Percentiles rank a stretch among this genome's conserved stretches.
These are phyloP conservation scores for Brassica cretica DNA, from an alignment of 345 rosid genomes.

Conservation along the genomic window DNA sequence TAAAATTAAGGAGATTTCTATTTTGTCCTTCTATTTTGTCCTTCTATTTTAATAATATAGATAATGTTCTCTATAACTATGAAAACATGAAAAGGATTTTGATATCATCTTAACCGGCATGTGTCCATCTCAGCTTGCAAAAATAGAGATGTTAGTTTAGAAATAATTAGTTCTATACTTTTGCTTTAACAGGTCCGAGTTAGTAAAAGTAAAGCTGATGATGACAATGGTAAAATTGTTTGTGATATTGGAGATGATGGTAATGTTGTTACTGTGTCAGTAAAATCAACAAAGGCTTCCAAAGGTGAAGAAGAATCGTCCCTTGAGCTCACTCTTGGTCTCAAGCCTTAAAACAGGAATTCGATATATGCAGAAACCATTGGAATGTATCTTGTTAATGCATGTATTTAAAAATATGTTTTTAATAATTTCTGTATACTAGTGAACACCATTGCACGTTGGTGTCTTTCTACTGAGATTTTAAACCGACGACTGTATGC, in stretches of 20 bases:
- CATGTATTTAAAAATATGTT: not conserved
- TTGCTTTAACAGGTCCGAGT: conserved; percentile 17
- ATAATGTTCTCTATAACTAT: not conserved
- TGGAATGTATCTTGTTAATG: conserved; percentile 13
- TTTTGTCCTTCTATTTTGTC: too few relatives aligned
- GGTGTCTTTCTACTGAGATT: not conserved
- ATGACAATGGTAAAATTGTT: conserved; percentile 9
- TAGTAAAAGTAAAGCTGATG: conserved; percentile 18
- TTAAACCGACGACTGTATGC: not conserved
- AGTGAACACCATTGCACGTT: not conserved
- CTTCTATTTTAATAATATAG: too few relatives aligned
- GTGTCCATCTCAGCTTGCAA: not conserved
- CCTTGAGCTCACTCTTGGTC: conserved; percentile 38
- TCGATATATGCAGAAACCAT: not conserved
- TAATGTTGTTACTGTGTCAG: conserved; percentile 15
- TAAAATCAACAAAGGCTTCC: conserved; percentile 11
- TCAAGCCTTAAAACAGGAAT: conserved; percentile 4
- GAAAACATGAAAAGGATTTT: not conserved
- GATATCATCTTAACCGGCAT: not conserved
- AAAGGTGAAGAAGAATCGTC: conserved; percentile 23
- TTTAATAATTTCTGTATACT: not conserved
- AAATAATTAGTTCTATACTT: not conserved
- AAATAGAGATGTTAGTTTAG: not conserved
- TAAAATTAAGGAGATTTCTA: too few relatives aligned
- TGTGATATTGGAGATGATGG: not conserved